Evolutionary conservation across 2,329 filamentous ascomycete species (phyloP).

Genomic region (Tothia fuscella): DNA sequence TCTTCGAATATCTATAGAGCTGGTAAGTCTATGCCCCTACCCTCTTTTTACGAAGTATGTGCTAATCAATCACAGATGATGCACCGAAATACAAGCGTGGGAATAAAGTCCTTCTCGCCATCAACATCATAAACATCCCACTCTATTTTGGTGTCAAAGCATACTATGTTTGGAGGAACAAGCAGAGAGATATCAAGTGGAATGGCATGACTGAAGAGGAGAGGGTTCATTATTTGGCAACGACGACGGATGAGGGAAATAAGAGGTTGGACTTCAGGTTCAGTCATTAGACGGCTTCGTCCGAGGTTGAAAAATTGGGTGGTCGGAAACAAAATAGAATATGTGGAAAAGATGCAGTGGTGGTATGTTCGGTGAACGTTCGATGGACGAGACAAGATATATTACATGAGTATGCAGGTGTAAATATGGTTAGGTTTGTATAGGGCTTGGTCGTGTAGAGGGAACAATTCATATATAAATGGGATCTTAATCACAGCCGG

Average conservation of each 20-base stretch:
- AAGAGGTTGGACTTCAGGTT: conserved; percentile 25
- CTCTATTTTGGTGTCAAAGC: conserved; percentile 21
- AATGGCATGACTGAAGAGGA: conserved; percentile 25
- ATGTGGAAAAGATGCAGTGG: too few species aligned
- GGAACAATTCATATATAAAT: too few species aligned
- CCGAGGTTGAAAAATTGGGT: neutral
- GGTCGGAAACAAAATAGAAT: too few species aligned
- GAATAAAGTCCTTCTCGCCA: conserved; percentile 19
- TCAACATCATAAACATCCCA: conserved; percentile 20
- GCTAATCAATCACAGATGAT: conserved; percentile 14
- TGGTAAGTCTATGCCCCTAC: neutral
- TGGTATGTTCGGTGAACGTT: too few species aligned
- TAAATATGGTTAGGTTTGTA: too few species aligned
- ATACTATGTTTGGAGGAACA: conserved; percentile 23
- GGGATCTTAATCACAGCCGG: too few species aligned
- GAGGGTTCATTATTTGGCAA: conserved; percentile 22
- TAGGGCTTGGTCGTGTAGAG: too few species aligned
- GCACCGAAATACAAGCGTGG: conserved; percentile 15
- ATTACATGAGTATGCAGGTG: too few species aligned
- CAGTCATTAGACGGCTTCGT: conserved; percentile 18
- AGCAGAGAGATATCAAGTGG: conserved; percentile 21
- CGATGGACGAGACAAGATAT: too few species aligned
- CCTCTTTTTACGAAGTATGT: neutral
- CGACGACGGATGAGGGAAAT: conserved; percentile 25
- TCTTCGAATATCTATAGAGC: conserved; percentile 17